phyloP scores from a whole-genome alignment of 495 filamentous ascomycete species.

The Clohesyomyces aquaticus region DNA sequence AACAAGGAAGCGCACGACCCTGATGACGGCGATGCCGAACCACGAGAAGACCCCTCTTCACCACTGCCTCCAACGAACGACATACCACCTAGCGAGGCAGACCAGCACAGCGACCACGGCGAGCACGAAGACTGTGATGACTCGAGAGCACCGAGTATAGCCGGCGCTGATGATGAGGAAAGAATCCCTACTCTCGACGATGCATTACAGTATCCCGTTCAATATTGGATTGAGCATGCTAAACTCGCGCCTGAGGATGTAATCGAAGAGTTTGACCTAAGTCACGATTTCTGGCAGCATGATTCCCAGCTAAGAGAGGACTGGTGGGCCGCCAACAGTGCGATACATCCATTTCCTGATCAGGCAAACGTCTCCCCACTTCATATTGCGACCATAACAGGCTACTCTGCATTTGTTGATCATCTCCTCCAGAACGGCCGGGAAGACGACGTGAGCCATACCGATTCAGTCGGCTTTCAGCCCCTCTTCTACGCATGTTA shows the following conservation, averaged over 20 bases:
- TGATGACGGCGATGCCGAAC: background rate
- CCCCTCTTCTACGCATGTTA: conserved; percentile 25
- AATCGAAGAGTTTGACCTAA: conserved; percentile 15
- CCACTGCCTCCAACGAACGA: too few species aligned
- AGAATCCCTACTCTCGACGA: background rate
- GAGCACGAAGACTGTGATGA: conserved; percentile 9
- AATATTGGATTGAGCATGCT: conserved; percentile 33
- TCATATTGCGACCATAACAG: conserved; percentile 15
- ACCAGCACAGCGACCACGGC: too few species aligned
- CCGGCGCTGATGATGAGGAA: background rate
- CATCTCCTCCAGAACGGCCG: conserved; percentile 8
- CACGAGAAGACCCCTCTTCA: background rate
- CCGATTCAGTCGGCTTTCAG: conserved; percentile 23
- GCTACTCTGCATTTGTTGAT: conserved; percentile 16
- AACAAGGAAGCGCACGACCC: background rate
- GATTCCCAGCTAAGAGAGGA: conserved; percentile 8
- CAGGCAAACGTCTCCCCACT: conserved; percentile 17
- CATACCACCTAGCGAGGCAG: too few species aligned
- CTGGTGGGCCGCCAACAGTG: conserved; percentile 19
- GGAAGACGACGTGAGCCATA: conserved; percentile 10
- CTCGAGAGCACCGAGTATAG: background rate
- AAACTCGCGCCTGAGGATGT: conserved; percentile 22
- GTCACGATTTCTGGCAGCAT: conserved; percentile 16
- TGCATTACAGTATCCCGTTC: conserved; percentile 9
- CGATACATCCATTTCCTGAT: background rate